Evolutionary conservation across 257 asterid species (phyloP), one percentile per base, ranked within the genome.

Genomic region (Solanum chaucha): DNA sequence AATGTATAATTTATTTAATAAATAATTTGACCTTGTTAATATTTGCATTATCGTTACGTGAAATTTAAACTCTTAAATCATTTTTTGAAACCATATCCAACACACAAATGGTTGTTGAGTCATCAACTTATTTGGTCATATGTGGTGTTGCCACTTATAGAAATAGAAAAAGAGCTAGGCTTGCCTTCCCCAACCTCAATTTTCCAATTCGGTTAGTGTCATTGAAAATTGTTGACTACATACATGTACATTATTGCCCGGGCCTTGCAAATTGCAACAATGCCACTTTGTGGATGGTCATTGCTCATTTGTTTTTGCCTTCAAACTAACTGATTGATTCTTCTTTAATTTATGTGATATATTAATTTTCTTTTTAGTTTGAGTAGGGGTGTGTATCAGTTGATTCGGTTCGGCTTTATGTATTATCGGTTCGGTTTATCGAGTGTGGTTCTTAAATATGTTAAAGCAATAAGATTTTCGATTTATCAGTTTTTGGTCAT

Each of bases 41-140:
- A 15, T 5, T 48, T 48, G 7, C 59, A 5, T 14, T 48, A 44
- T 44, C 15, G 15, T 44, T 44, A 44, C 15, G 59, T 48, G 8
- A 48, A 48, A 48, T 48, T 15, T 48, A 15, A 48, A 48, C 8
- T 48, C 59, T 15, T 48, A 14, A 48, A 48, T 20, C 4, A 68
- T 28, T 28, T 70, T 82, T 85, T 87, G 44, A 10, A 82, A 44
- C 73, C 85, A 85, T 86, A 85, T 64, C 71, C 90, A 35, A 80
- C 77, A 22, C 32, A n/a, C 3, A 22, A 86, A 90, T 90, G 92
- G 90, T 81, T 75, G 88, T 87, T 83, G 92, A 89, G 92, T 90
- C 94, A 92, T 90, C 86, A 68, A 87, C 87, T 91, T 82, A 84
- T 84, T 24, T 87, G 41, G 83, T 41, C 13, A 46, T 11, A 19